Evolutionary conservation across 2,329 filamentous ascomycete species (phyloP), one percentile per base, ranked within the genome.

Genomic region (Cladophialophora immunda): DNA sequence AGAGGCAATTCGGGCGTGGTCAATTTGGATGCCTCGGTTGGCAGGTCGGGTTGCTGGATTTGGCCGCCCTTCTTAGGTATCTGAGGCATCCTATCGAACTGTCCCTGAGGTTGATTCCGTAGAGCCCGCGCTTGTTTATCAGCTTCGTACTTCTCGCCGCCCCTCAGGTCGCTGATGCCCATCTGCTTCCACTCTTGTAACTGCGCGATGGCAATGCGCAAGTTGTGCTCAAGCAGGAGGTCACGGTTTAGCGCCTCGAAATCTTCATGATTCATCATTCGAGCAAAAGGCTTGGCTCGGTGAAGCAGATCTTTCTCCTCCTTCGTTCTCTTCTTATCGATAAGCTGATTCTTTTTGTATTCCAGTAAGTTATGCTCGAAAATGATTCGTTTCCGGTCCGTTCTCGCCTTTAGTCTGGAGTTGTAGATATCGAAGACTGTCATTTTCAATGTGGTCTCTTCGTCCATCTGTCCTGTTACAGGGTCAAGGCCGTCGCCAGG

Each of bases 381-480:
- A 5, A 99, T 91, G 58, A 98, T 91, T 81, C 95, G 96, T 80
- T 99, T 99, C 54, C 95, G 87, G 75, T 98, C 94, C 6, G 94
- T 94, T 72, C 95, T 89, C 65, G 94, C 91, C 2, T 94, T 97
- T 19, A 99, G 82, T 4, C 94, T 89, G 65, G 91, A 90, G 76
- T 99, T 99, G 83, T 99, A 99, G 58, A 99, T 97, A 71, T 97
- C 93, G 89, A 99, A 97, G 22, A 99, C 93, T 0, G 93, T 97
- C 81, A 98, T 89, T 84, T 99, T 99, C 54, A 99, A 86, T 71
- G 97, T 94, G 86, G 97, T 97, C 78, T 99, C 95, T 0, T 95
- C 93, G 74, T 99, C 95, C 65, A 96, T 84, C 75, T 96, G 90
- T 68, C 92, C 91, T 0, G 93, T 97, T 2, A 85, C 82, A 0